Base-by-base conservation (phyloP, 2,329 filamentous ascomycete genomes). In the Apiospora pterosperma region DNA sequence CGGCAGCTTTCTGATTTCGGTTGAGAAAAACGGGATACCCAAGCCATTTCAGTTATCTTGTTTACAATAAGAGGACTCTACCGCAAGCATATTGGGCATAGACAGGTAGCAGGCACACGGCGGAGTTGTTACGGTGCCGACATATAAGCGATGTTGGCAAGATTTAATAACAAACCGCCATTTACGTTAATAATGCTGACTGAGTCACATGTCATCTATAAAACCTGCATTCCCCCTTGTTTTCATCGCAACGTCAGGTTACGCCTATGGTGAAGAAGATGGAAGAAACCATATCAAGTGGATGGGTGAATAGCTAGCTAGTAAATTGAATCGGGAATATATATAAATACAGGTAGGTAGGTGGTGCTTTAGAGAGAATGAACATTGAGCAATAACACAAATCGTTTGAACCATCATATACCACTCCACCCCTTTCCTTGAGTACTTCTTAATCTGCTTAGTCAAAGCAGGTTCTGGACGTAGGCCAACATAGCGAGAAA, bases 231-330 rank as follows among this genome's bases (percentile, higher is more conserved):
- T 38, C 10, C 25, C 3, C 36, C 0, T 36, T 39, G 28, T 41
- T 41, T 61, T 61, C 59, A 61, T 61, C 11, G 59, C 59, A 41
- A 41, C 19, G 59, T 41, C 59, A 41, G 39, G 59, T 41, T 41
- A 23, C 36, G 23, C 59, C 39, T 36, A 31, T 21, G 31, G 59
- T 41, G 59, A 31, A 61, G 59, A 61, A 61, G 59, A 41, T 41
- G n/a, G 14, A 28, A n/a, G 2, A 34, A 5, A 28, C 4, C 2
- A 61, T 5, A 31, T 28, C 6, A 5, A n/a, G 10, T 10, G 2
- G 5, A 38, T 19, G 7, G n/a, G 34, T 25, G 6, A 5, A 38
- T 60, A 12, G 59, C 59, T n/a, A 60, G 12, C 48, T 55, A 55
- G 16, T 34, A 34, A n/a, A 55, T 55, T 34, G 16, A 55, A 25